phyloP scores from a whole-genome alignment of 768 basidiomycete species.

The Boletus sp. region DNA sequence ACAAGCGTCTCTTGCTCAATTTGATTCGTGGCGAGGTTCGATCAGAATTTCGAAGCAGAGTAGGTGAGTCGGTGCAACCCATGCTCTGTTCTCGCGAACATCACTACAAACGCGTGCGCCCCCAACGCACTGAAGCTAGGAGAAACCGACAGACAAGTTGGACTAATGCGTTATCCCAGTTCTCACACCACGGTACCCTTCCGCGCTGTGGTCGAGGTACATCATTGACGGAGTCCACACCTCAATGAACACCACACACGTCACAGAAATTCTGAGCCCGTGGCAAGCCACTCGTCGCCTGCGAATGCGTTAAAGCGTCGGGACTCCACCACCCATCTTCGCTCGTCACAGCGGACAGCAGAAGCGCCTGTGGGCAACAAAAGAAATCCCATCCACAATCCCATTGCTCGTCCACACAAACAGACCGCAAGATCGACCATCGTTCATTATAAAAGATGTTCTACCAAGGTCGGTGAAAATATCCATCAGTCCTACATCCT shows the following conservation, averaged over 20 bases:
- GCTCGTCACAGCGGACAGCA: neutral
- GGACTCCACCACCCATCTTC: neutral
- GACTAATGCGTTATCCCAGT: neutral
- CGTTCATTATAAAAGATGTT: slow-evolving; percentile 7
- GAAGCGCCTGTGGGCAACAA: neutral
- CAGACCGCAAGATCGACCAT: neutral
- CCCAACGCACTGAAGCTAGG: neutral
- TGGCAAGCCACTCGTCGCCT: neutral
- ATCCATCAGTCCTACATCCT: neutral
- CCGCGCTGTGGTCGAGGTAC: neutral
- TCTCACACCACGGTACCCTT: neutral
- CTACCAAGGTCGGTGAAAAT: slow-evolving; percentile 1
- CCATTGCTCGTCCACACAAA: neutral
- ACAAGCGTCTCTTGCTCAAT: neutral
- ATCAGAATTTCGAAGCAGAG: neutral
- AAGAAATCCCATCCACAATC: neutral
- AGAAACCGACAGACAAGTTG: neutral
- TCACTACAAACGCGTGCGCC: neutral
- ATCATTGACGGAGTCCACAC: neutral
- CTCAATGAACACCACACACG: neutral
- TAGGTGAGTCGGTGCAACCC: neutral
- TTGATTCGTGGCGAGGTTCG: neutral
- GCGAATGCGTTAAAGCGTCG: neutral
- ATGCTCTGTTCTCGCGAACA: neutral
- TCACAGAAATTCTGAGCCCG: neutral